phyloP scores from a whole-genome alignment of 1,284 basidiomycete genomes.

The Trametes hirsuta region DNA sequence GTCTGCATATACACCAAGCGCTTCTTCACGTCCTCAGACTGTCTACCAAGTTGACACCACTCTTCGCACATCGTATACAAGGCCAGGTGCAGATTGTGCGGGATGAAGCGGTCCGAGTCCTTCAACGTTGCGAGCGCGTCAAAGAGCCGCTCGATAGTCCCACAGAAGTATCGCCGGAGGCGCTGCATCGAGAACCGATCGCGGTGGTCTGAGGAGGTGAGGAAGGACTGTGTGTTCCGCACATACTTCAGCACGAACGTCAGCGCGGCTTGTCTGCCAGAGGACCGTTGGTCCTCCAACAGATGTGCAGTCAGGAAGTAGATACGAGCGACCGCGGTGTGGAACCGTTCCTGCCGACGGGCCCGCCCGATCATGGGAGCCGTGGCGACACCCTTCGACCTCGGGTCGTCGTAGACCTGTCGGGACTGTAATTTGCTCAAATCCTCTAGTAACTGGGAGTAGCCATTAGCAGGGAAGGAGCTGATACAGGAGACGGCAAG shows the following conservation, averaged over 20 bases:
- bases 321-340: conserved; percentile 89
- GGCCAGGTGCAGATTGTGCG: conserved; percentile 75
- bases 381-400: conserved; percentile 51
- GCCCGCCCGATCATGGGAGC: conserved; percentile 52
- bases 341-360: conserved; percentile 79
- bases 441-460: conserved; percentile 84
- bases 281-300: conserved; percentile 72
- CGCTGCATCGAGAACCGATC: conserved; percentile 83
- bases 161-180: conserved; percentile 88
- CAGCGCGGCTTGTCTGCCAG: conserved; percentile 74
- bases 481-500: conserved; percentile 89
- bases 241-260: conserved; percentile 87
- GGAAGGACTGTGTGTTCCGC: conserved; percentile 78
- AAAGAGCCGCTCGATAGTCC: conserved; percentile 85
- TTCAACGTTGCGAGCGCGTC: conserved; percentile 75
- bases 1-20: conserved; percentile 78
- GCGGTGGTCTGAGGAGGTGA: conserved; percentile 72
- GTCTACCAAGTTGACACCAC: conserved; percentile 88
- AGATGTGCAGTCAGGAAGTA: conserved; percentile 85
- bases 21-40: conserved; percentile 76
- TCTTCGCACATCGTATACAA: conserved; percentile 90
- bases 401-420: conserved; percentile 81
- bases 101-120: conserved; percentile 79
- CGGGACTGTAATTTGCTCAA: conserved; percentile 79
- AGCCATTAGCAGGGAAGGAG: conserved; percentile 77